Evolutionary conservation across 169 alveolate species (phyloP).

Genomic region (Eimeria necatrix): DNA sequence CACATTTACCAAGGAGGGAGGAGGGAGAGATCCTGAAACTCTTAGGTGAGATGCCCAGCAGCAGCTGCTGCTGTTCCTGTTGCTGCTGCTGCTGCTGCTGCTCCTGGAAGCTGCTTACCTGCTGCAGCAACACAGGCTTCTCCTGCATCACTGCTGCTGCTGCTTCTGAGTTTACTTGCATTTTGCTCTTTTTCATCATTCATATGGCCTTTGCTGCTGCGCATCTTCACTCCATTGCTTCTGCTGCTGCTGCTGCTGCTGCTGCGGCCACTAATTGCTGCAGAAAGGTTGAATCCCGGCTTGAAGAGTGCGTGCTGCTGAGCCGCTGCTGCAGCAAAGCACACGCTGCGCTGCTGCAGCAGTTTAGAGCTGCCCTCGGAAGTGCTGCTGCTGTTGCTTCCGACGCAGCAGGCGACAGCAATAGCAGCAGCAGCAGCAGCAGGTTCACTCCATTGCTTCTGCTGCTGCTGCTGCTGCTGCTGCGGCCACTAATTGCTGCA

Average conservation of each 20-base stretch:
- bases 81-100: background rate
- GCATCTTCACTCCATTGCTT: too few species aligned
- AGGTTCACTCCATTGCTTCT: background rate
- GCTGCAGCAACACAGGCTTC: background rate
- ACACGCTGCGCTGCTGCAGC: constrained; percentile 30
- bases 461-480: constrained; percentile 3
- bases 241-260: constrained; percentile 13
- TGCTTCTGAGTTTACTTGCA: background rate
- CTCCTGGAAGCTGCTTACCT: background rate
- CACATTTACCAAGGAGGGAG: constrained; percentile 22
- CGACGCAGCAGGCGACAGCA: background rate
- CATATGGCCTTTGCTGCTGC: background rate
- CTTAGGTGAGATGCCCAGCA: constrained; percentile 3
- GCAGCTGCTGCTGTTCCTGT: background rate
- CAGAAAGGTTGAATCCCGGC: constrained; percentile 2
- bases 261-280: background rate
- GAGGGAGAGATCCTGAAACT: constrained; percentile 25
- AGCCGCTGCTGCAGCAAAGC: constrained; percentile 2
- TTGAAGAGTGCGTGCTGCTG: constrained; percentile 14
- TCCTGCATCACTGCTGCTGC: background rate
- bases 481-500: background rate
- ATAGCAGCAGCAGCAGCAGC: background rate
- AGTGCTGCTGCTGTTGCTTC: constrained; percentile 25
- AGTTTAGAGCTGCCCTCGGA: constrained; percentile 1
- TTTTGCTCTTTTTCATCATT: background rate